Percentiles rank a stretch among this genome's conserved stretches.
Evolutionary conservation across 176 grass and related monocot species (phyloP).

Genomic region (Thalia dealbata): DNA sequence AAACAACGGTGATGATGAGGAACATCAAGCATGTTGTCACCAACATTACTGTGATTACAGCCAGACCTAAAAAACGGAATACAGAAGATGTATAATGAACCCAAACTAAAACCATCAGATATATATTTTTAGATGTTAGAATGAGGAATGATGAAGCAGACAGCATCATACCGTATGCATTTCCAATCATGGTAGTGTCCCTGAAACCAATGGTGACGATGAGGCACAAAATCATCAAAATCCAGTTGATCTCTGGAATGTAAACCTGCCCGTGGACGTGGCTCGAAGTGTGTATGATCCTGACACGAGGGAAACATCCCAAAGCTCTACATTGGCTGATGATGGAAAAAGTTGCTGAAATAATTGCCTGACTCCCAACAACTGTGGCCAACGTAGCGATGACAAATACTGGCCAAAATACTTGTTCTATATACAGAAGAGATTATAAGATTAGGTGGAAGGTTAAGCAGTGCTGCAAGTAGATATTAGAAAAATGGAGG

Average conservation of each 20-base stretch:
- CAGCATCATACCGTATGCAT: slow-evolving; percentile 49
- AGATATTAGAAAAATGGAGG: neutral
- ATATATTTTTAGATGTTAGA: neutral
- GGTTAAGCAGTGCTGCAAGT: neutral
- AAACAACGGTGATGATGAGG: slow-evolving; percentile 65
- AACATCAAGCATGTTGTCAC: slow-evolving; percentile 88
- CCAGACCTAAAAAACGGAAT: slow-evolving; percentile 36
- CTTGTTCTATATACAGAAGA: slow-evolving; percentile 35
- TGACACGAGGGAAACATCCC: slow-evolving; percentile 75
- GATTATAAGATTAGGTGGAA: neutral
- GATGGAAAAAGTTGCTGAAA: slow-evolving; percentile 79
- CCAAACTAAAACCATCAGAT: neutral
- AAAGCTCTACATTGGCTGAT: slow-evolving; percentile 83
- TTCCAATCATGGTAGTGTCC: slow-evolving; percentile 72
- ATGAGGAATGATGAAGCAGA: slow-evolving; percentile 1
- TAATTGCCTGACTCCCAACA: slow-evolving; percentile 84
- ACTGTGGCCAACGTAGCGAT: slow-evolving; percentile 75
- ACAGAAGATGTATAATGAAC: neutral
- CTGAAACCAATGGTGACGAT: slow-evolving; percentile 61
- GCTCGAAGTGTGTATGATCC: slow-evolving; percentile 72
- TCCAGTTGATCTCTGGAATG: slow-evolving; percentile 92
- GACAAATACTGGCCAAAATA: slow-evolving; percentile 69
- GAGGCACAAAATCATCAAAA: slow-evolving; percentile 54
- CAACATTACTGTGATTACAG: slow-evolving; percentile 72
- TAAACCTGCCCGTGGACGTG: slow-evolving; percentile 78